These are phyloP conservation scores for Neopestalotiopsis sp. DNA, from an alignment of 2,329 filamentous ascomycete genomes.

Conservation along the genomic window DNA sequence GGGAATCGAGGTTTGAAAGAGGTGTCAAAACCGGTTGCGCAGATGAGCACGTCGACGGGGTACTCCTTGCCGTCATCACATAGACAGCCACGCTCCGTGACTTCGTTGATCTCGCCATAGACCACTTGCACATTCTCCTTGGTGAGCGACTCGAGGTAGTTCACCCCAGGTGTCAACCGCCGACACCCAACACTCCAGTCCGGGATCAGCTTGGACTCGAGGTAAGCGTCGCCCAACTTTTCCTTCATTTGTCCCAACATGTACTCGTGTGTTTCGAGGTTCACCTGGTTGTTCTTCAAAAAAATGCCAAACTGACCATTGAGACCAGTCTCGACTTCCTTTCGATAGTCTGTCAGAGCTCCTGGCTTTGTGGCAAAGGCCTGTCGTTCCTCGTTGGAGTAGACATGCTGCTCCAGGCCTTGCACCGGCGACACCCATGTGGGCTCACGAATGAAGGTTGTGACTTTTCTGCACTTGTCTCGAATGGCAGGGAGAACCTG, in stretches of 20 bases:
- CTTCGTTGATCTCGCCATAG: constrained; percentile 23
- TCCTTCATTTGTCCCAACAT: constrained; percentile 45
- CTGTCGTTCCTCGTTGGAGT: constrained; percentile 41
- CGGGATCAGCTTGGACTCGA: constrained; percentile 49
- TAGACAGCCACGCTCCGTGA: constrained; percentile 33
- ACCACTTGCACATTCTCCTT: constrained; percentile 31
- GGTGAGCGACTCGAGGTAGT: constrained; percentile 36
- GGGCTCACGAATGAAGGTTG: constrained; percentile 54
- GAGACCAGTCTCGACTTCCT: constrained; percentile 48
- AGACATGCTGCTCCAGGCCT: constrained; percentile 48
- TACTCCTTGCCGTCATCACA: constrained; percentile 29
- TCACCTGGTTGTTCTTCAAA: constrained; percentile 44
- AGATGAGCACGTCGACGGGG: constrained; percentile 37
- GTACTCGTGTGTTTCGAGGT: constrained; percentile 44
- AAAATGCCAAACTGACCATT: constrained; percentile 54
- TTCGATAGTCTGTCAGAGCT: constrained; percentile 44
- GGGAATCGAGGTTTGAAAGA: constrained; percentile 37
- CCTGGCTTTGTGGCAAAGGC: constrained; percentile 46
- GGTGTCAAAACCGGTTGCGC: constrained; percentile 38
- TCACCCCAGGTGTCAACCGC: constrained; percentile 36
- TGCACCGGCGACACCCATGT: constrained; percentile 53
- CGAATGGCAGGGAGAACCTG: constrained; percentile 53
- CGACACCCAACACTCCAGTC: constrained; percentile 31
- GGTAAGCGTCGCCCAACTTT: constrained; percentile 47
- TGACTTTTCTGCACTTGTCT: constrained; percentile 46